These are phyloP conservation scores for Acer campestre DNA, from an alignment of 345 rosid species.

Conservation along the genomic window DNA sequence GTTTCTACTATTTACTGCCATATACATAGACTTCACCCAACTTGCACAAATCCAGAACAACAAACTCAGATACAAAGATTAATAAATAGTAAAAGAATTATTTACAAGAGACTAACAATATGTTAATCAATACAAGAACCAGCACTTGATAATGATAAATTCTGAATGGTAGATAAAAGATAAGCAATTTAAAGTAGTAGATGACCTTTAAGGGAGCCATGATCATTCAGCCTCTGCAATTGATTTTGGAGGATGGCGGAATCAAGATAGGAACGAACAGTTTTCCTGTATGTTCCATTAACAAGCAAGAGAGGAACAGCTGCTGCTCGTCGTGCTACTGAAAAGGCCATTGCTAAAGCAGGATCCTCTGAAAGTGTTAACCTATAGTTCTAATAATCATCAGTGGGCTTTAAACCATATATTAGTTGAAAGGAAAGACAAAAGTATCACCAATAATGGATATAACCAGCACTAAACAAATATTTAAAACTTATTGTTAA, in stretches of 20 bases:
- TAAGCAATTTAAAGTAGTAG: constrained; percentile 19
- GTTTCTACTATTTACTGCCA: no score
- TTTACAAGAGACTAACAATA: not conserved
- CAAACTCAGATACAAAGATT: not conserved
- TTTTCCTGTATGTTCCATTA: constrained; percentile 96
- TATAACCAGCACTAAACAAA: not conserved
- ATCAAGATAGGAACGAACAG: constrained; percentile 89
- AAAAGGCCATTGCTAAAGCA: constrained; percentile 98
- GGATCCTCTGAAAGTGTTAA: constrained; percentile 94
- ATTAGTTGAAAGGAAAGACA: constrained; percentile 16
- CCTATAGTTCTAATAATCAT: constrained; percentile 47
- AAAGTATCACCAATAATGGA: not conserved
- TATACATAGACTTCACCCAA: not conserved
- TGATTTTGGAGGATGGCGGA: constrained; percentile 91
- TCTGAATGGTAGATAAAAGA: not conserved
- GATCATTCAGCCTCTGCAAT: constrained; percentile 78
- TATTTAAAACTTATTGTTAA: constrained; percentile 1
- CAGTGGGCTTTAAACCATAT: constrained; percentile 14
- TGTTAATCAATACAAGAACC: not conserved
- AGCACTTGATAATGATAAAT: not conserved
- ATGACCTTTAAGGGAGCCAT: constrained; percentile 82
- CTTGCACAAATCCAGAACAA: not conserved
- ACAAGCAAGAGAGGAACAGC: constrained; percentile 94
- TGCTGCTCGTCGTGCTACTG: constrained; percentile 96
- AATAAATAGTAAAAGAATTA: not conserved